These are phyloP conservation scores for Paecilomyces formosus DNA, from an alignment of 2,329 filamentous ascomycete species.

Conservation along the genomic window DNA sequence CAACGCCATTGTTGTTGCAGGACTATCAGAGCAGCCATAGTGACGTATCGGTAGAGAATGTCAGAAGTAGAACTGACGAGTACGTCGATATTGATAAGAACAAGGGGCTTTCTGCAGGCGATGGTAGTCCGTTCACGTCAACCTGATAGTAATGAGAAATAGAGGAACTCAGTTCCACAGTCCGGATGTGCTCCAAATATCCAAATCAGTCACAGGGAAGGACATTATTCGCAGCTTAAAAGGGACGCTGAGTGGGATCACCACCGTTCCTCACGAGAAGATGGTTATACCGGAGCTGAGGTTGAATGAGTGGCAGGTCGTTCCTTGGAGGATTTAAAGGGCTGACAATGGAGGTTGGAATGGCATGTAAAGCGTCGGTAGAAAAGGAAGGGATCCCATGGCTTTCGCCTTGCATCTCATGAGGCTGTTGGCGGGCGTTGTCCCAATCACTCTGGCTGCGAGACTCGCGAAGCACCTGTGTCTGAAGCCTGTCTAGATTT, in stretches of 20 bases:
- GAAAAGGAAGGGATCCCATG: not conserved
- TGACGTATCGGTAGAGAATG: no score
- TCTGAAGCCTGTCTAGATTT: conserved; percentile 18
- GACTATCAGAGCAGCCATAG: no score
- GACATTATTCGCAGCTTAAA: not conserved
- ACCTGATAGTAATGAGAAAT: no score
- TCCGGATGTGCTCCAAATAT: not conserved
- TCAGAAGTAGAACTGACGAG: no score
- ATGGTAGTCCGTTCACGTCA: no score
- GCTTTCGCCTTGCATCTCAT: conserved; percentile 8
- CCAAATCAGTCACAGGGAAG: not conserved
- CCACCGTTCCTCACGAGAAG: not conserved
- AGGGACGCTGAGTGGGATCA: not conserved
- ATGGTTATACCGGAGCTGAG: not conserved
- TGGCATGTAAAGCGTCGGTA: not conserved
- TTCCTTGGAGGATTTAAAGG: not conserved
- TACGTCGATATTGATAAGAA: no score
- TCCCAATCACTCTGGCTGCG: conserved; percentile 21
- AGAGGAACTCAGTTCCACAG: not conserved
- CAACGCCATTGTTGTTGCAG: not conserved
- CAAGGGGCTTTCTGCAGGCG: no score
- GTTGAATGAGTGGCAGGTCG: not conserved
- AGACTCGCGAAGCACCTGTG: conserved; percentile 21
- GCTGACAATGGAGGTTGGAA: not conserved
- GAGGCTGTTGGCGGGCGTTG: conserved; percentile 17